Conservation (phyloP, 192 early-diverging fungal species). For the Entomortierella beljakovae region DNA sequence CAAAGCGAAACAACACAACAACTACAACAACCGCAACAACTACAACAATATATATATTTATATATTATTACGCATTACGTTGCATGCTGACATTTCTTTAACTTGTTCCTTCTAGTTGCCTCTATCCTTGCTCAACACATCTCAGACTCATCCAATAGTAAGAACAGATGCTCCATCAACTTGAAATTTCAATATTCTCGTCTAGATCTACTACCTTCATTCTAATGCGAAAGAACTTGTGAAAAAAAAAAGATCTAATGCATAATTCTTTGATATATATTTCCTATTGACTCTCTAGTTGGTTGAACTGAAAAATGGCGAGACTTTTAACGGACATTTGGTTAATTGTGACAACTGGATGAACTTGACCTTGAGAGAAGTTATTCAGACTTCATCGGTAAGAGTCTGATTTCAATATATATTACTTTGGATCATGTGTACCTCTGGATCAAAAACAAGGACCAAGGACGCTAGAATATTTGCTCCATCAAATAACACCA, state of each 20-base stretch:
- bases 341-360: conserved; percentile 98
- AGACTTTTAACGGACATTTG: conserved; percentile 98
- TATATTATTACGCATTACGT: neutral
- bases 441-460: neutral
- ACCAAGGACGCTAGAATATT: no score
- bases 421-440: no score
- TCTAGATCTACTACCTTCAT: neutral
- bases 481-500: no score
- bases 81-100: neutral
- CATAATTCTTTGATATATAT: neutral
- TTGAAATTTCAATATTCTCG: neutral
- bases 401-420: no score
- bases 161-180: conserved; percentile 8
- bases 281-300: conserved; percentile 58
- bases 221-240: neutral
- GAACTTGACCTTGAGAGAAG: conserved; percentile 96
- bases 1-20: neutral
- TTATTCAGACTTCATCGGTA: conserved; percentile 92
- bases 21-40: neutral
- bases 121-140: conserved; percentile 90
- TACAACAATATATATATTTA: neutral
- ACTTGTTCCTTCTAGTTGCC: conserved; percentile 74
- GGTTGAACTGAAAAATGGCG: conserved; percentile 98
- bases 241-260: neutral
- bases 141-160: conserved; percentile 87